Conservation (phyloP, 1,284 basidiomycete species). For the Dichomitus squalens region DNA sequence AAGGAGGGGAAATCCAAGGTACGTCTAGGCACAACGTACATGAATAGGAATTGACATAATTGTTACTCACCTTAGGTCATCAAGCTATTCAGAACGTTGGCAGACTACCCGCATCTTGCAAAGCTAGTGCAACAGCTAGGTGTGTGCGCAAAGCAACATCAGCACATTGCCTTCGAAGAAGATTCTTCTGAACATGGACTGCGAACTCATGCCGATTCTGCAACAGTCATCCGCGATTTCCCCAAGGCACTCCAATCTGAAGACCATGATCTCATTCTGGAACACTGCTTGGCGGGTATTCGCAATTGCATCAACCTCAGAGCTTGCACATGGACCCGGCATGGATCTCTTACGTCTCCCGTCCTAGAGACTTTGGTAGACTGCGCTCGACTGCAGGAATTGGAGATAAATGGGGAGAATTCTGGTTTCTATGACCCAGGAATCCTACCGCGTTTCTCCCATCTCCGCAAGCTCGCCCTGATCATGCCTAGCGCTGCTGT, state of each 20-base stretch:
- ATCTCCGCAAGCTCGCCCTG: slow-evolving; percentile 48
- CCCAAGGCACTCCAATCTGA: slow-evolving; percentile 47
- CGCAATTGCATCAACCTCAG: slow-evolving; percentile 60
- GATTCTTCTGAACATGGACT: neutral
- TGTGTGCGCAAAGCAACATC: slow-evolving; percentile 29
- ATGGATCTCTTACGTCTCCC: slow-evolving; percentile 63
- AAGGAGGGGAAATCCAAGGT: slow-evolving; percentile 62
- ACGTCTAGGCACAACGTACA: slow-evolving; percentile 32
- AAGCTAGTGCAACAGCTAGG: slow-evolving; percentile 56
- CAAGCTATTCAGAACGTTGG: slow-evolving; percentile 55
- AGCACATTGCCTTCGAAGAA: too few species aligned
- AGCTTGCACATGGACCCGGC: slow-evolving; percentile 74
- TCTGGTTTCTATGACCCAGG: slow-evolving; percentile 54
- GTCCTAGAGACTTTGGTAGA: slow-evolving; percentile 53
- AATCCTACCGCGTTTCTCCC: slow-evolving; percentile 49
- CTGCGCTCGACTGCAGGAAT: slow-evolving; percentile 46
- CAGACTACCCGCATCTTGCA: slow-evolving; percentile 51
- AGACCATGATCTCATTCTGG: slow-evolving; percentile 37
- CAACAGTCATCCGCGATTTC: slow-evolving; percentile 67
- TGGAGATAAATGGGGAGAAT: slow-evolving; percentile 72
- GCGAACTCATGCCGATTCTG: neutral
- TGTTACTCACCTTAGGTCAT: slow-evolving; percentile 43
- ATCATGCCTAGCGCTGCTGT: slow-evolving; percentile 71
- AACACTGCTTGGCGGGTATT: slow-evolving; percentile 50
- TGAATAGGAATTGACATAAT: neutral